phyloP scores from a whole-genome alignment of 116 monocot species.

The Trichopus zeylanicus region DNA sequence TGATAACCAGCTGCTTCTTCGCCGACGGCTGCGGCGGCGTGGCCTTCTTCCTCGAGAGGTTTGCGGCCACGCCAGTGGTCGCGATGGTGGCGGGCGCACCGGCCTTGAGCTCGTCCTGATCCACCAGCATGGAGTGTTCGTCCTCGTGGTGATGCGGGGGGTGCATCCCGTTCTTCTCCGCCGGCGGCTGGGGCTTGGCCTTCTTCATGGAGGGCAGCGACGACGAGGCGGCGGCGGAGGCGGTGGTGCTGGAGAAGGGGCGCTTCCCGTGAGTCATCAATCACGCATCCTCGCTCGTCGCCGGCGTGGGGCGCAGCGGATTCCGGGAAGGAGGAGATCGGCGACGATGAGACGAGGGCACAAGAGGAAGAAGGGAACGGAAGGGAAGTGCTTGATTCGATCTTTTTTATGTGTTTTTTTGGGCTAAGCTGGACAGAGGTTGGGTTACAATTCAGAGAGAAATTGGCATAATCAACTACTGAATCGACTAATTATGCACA shows the following conservation, averaged over 20 bases:
- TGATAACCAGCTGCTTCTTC: constrained; percentile 83
- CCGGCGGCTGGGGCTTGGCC: constrained; percentile 37
- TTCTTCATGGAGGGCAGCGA: constrained; percentile 67
- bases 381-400: no score
- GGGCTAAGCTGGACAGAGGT: no score
- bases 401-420: no score
- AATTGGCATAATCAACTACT: no score
- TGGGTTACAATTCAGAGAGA: no score
- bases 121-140: constrained; percentile 55
- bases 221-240: constrained; percentile 8
- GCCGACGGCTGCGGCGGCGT: constrained; percentile 70
- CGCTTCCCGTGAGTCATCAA: constrained; percentile 89
- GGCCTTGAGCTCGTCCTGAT: constrained; percentile 34
- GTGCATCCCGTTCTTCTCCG: constrained; percentile 76
- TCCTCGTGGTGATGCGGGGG: constrained; percentile 14
- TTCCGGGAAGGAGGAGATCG: no score
- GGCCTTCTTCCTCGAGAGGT: constrained; percentile 95
- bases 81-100: constrained; percentile 7
- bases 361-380: no score
- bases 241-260: constrained; percentile 17
- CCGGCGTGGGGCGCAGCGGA: neutral
- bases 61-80: constrained; percentile 53
- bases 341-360: no score
- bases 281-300: constrained; percentile 31
- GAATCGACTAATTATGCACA: no score